Base-by-base conservation (phyloP, 2,329 filamentous ascomycete species). In the Fonsecaea pugnacius region DNA sequence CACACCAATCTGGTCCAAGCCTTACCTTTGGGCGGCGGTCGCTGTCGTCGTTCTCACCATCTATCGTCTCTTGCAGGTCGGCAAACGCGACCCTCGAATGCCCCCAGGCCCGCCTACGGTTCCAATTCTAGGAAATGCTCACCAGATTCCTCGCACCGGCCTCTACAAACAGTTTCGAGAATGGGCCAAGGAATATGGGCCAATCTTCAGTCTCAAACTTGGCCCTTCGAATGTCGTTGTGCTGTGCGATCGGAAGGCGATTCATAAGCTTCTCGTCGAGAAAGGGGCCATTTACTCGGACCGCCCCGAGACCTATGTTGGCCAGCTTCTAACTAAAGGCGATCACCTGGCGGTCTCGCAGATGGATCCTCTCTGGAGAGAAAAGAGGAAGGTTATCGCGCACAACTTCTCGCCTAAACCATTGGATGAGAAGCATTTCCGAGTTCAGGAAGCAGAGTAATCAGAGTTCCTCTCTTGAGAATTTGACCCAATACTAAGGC, bases 271-370 rank as follows among this genome's bases (percentile, higher is more conserved):
- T 7, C 58, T 71, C 36, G 18, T 48, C 30, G 57, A 71, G 14
- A 79, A 76, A 53, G 77, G 75, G 30, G 72, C 72, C 21, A 76
- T 77, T 6, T 71, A 71, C 62, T 62, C 68, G 4, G 35, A 55
- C 16, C 67, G 68, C 1, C 66, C 68, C 16, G 58, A 67, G 14
- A 68, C 60, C 5, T 70, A 72, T 60, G 67, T 83, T 14, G 73
- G 75, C 1, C 59, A 67, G 7, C 69, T 83, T 21, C 79, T 83
- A 43, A 78, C 78, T 4, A 71, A 75, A 1, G 79, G 80, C 1
- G 76, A 83, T 64, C 80, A 83, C 67, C 70, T 82, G 4, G 72
- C 82, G 1, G 64, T 79, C 27, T 82, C 83, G 78, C 70, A 80
- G 24, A 80, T 82, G 51, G 78, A 78, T 0, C 70, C 76, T 10